Percentiles rank a stretch among this genome's conserved stretches.
phyloP scores from a whole-genome alignment of 768 basidiomycete genomes.

The Bullera alba region DNA sequence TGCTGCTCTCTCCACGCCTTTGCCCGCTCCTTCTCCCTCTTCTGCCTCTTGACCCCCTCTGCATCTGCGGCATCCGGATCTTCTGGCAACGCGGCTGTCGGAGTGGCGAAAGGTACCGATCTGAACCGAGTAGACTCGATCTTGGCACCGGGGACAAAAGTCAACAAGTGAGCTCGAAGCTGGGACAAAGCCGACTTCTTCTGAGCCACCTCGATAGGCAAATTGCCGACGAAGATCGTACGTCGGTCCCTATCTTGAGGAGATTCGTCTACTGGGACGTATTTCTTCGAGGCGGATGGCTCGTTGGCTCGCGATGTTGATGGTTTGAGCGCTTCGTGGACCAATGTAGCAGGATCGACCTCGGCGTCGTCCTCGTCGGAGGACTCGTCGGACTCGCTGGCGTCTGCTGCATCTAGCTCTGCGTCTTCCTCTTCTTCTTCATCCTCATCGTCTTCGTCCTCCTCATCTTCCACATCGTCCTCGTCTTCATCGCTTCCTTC shows the following conservation, averaged over 20 bases:
- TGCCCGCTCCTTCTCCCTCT: constrained; percentile 43
- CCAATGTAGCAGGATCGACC: constrained; percentile 48
- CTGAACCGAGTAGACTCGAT: constrained; percentile 91
- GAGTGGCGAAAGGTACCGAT: constrained; percentile 79
- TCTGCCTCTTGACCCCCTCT: constrained; percentile 31
- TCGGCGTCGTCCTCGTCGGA: constrained; percentile 22
- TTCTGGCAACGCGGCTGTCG: constrained; percentile 59
- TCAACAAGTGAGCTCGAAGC: constrained; percentile 67
- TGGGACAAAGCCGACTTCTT: constrained; percentile 70
- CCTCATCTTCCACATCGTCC: constrained; percentile 8
- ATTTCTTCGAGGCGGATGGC: constrained; percentile 48
- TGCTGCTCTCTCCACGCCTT: constrained; percentile 45
- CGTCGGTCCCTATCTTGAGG: constrained; percentile 65
- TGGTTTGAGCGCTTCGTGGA: constrained; percentile 60
- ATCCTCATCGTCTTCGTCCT: constrained; percentile 11
- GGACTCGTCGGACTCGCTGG: constrained; percentile 13
- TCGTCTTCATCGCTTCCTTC: constrained; percentile 13
- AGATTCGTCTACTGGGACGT: constrained; percentile 64
- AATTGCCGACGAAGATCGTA: constrained; percentile 87
- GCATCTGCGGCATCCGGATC: constrained; percentile 22
- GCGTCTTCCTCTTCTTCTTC: constrained; percentile 29
- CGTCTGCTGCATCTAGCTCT: constrained; percentile 7
- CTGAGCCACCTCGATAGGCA: constrained; percentile 67
- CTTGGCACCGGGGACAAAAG: constrained; percentile 64
- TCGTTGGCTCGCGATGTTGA: constrained; percentile 17